Evolutionary conservation across 306 rosid genomes (phyloP), one percentile per base, ranked within the genome.

Genomic region (Aeschynomene evenia): DNA sequence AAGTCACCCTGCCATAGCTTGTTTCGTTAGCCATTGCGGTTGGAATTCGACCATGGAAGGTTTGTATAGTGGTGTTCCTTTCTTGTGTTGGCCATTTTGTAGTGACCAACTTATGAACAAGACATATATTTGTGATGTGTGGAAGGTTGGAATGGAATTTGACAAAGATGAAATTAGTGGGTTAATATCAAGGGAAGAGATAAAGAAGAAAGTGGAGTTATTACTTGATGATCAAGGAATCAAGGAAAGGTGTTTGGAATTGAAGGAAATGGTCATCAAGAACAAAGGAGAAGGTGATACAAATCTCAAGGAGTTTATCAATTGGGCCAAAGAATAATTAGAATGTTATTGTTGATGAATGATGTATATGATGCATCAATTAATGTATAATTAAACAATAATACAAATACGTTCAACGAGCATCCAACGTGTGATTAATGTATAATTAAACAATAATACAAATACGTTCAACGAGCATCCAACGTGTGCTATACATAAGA

Each of bases 31-130:
- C 51, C 89, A 88, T 2, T 88, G 90, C 48, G 87, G 92, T 49
- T 85, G 88, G 88, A 87, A 80, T 62, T 85, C 92, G 13, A 80
- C 87, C 2, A 23, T 85, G 1, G 93, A 87, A 54, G 84, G 93
- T 52, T 22, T 85, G 2, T 63, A 26, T 42, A 58, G 16, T 68
- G 94, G 87, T 46, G 68, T 81, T 0, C 84, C 88, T 40, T 83
- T 85, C 40, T 18, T 85, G 65, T 88, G 88, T 54, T 88, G 90
- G 94, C 87, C 94, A 28, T 83, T 66, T 23, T 73, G 53, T 50
- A 79, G 78, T 45, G 90, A 83, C 18, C 90, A 88, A 46, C 63
- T 73, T 12, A 18, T 79, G 21, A 75, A 81, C 59, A 66, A 50
- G 82, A 64, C 65, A 15, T 85, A 74, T 60, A 66, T 88, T 29